Evolutionary conservation across 768 basidiomycete species (phyloP), one percentile per base, ranked within the genome.

Genomic region (Macrolepiota dolichaula): DNA sequence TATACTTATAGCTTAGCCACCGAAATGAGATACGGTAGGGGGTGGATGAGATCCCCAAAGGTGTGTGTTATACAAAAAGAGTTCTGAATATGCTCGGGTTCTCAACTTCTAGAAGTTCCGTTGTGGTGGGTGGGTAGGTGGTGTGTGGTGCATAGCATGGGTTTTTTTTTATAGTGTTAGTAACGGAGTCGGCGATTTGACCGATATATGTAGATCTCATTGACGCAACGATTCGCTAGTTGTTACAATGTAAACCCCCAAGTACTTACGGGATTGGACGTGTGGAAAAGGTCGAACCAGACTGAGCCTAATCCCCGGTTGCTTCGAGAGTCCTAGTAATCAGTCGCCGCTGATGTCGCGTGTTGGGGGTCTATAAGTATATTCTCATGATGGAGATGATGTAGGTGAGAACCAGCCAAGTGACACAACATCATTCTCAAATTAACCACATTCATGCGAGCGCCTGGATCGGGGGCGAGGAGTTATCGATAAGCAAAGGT

Each of bases 311-410:
- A 55, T 55, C 29, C 42, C 37, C 54, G 54, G 40, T 55, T 38
- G 15, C 25, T 44, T 38, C 54, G 54, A 32, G 29, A 32, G 29
- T 32, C 3, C 29, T 32, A 55, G 38, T 38, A 17, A 24, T 55
- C 54, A 38, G 47, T 57, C 47, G 40, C 54, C 40, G 54, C 24
- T 55, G 54, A 38, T 42, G 37, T 42, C 40, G 54, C 54, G 54
- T 55, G 54, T 40, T 40, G 19, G 15, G 19, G 15, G 19, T n/a
- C 40, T 42, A 9, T 55, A 42, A 9, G 15, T 35, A n/a, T 10
- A 22, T 27, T 19, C 52, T 24, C n/a, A 44, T 25, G 25, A 49
- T 22, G 25, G 12, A n/a, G n/a, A 32, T 55, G 54, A 54, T 54
- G 52, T 54, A 29, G 47, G 47, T 49, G 15, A 38, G 36, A 42